Conservation (phyloP, 164 flowering plant genomes). For the Macadamia integrifolia region DNA sequence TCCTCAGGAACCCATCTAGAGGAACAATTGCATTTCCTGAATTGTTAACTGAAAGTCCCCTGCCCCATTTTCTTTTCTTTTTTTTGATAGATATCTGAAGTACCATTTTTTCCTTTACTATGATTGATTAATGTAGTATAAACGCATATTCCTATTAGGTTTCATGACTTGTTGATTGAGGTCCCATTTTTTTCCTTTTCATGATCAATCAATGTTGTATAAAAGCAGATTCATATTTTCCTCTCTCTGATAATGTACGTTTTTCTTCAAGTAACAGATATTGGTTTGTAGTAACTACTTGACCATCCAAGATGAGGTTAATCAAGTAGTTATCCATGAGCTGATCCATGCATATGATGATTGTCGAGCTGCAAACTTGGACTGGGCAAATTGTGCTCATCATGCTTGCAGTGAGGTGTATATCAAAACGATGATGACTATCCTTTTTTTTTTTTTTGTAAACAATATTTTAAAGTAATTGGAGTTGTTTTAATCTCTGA, state of each 20-base stretch:
- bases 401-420: constrained; percentile 95
- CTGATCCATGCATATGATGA: constrained; percentile 95
- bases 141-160: background rate
- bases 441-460: background rate
- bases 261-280: constrained; percentile 35
- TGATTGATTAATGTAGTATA: background rate
- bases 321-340: constrained; percentile 83
- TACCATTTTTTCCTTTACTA: too few species aligned
- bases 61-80: too few species aligned
- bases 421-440: background rate
- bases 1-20: too few species aligned
- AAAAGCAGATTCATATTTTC: background rate
- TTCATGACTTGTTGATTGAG: too few species aligned
- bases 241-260: background rate
- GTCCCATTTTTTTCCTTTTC: too few species aligned
- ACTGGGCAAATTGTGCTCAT: constrained; percentile 89
- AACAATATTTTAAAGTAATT: background rate
- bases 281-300: constrained; percentile 74
- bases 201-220: background rate
- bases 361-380: constrained; percentile 79
- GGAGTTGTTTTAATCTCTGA: background rate
- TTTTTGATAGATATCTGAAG: background rate
- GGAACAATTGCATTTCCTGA: background rate
- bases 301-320: constrained; percentile 80
- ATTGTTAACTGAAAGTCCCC: background rate